Conservation (phyloP, 257 asterid species). For the Jaltomata sinuosa region DNA sequence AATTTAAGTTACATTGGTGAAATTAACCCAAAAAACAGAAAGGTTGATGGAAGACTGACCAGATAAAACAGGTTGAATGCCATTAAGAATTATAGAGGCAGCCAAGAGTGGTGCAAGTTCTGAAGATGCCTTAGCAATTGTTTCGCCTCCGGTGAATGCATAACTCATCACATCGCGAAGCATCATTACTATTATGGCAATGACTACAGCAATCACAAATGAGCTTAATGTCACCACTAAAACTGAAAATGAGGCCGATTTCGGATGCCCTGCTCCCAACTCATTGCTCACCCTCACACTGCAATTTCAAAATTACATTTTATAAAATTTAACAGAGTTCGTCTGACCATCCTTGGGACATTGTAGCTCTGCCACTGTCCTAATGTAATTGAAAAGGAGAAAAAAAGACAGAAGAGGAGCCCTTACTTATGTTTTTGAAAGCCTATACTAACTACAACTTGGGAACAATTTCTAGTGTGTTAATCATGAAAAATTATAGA, state of each 20-base stretch:
- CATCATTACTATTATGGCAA: constrained; percentile 7
- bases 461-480: too few species aligned
- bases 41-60: constrained; percentile 6
- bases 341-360: neutral
- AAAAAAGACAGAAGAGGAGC: neutral
- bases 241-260: constrained; percentile 25
- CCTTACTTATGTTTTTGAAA: neutral
- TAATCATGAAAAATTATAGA: neutral
- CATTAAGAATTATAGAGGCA: constrained; percentile 17
- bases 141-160: constrained; percentile 20
- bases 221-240: constrained; percentile 18
- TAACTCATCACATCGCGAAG: constrained; percentile 14
- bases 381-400: neutral
- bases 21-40: neutral
- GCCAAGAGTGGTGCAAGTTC: constrained; percentile 28
- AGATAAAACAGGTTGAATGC: constrained; percentile 32
- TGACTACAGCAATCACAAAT: neutral
- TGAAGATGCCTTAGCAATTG: constrained; percentile 18
- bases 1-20: neutral
- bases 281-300: constrained; percentile 37
- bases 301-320: neutral
- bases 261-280: constrained; percentile 33
- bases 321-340: neutral
- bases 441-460: neutral
- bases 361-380: neutral